Conservation (phyloP, 1,284 basidiomycete species). For the Melampsora americana region DNA sequence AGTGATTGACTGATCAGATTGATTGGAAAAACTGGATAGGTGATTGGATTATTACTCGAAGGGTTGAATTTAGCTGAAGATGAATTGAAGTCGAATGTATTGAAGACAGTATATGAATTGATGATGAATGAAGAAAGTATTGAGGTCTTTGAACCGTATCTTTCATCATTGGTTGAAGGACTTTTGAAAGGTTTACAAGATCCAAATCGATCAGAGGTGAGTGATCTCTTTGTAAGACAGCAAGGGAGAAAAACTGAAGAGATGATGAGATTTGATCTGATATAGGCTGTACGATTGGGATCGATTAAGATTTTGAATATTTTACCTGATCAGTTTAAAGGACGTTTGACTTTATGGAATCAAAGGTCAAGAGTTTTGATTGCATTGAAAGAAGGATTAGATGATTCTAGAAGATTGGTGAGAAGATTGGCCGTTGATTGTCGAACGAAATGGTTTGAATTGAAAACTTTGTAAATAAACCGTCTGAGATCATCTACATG, state of each 20-base stretch:
- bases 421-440: conserved; percentile 82
- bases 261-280: neutral
- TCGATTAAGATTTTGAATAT: conserved; percentile 71
- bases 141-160: conserved; percentile 65
- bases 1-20: neutral
- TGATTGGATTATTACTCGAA: conserved; percentile 82
- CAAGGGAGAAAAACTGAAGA: conserved; percentile 15
- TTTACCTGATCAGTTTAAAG: conserved; percentile 71
- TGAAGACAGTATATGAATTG: conserved; percentile 72
- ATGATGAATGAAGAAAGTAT: conserved; percentile 62
- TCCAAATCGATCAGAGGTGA: conserved; percentile 11
- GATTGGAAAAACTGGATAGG: conserved; percentile 57
- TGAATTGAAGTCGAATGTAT: conserved; percentile 71
- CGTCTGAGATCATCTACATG: too few species aligned
- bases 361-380: conserved; percentile 69
- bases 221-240: neutral
- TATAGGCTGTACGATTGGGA: conserved; percentile 68
- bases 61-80: conserved; percentile 73
- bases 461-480: conserved; percentile 1
- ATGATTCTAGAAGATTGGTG: conserved; percentile 77
- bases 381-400: conserved; percentile 69
- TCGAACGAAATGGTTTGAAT: conserved; percentile 58
- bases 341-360: conserved; percentile 63
- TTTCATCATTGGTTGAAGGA: conserved; percentile 66
- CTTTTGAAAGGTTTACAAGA: conserved; percentile 64